Base-by-base conservation (phyloP, 139 green algal species). In the Chlamydomonas incerta region DNA sequence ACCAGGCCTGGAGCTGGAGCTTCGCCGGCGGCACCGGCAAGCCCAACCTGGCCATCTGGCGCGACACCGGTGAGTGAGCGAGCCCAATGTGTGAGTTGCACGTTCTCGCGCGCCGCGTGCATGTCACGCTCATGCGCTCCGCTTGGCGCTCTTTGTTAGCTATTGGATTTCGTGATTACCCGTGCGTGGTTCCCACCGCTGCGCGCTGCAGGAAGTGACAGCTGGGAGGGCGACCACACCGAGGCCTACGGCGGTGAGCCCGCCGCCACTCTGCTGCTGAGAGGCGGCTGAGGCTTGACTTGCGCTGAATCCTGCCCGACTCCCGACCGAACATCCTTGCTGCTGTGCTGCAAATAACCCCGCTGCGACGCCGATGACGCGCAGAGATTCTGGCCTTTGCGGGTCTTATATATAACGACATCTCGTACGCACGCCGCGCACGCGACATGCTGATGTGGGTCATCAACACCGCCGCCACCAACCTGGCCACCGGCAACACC, bases 141-240 rank as follows among this genome's bases (percentile, higher is more conserved):
- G 20, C 58, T 66, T 11, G 58, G 13, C 26, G 58, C 26, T 66
- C 18, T 5, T 66, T 10, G 18, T 10, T 66, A 29, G 5, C 20
- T 5, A 10, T 10, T 29, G 5, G 58, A 11, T n/a, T 29, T 29
- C 58, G 5, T 5, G 58, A 11, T 26, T 29, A 29, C 9, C 58
- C 21, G 58, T 10, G 5, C 58, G 5, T 17, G 17, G 9, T 66
- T 66, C 13, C 58, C 17, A 29, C 21, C 58, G 58, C 5, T 29
- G 20, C 58, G 26, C 21, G 58, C 31, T 8, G n/a, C 63, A 70
- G 63, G 63, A 5, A 70, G 63, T 15, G n/a, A 34, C 63, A 37
- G 29, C 63, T 70, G 67, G 67, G 67, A 72, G 67, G 67, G 67
- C 17, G 67, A 72, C 67, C 15, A 31, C 67, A 72, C 67, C 15